phyloP scores from a whole-genome alignment of 2,329 filamentous ascomycete genomes.

The Aspergillus sp. region DNA sequence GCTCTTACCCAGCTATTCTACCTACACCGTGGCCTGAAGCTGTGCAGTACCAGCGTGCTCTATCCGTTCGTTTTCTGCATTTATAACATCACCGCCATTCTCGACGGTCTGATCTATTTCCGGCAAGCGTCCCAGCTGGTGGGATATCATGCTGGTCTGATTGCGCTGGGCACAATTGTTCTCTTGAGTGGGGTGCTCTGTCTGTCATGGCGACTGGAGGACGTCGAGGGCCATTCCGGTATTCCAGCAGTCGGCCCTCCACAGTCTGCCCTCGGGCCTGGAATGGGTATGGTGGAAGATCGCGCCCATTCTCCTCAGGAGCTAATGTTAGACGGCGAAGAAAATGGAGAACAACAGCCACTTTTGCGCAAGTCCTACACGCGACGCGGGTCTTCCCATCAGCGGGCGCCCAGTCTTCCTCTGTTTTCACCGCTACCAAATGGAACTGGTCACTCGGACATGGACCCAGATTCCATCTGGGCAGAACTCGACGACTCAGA shows the following conservation, averaged over 20 bases:
- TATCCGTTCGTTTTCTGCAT: slow-evolving; percentile 98
- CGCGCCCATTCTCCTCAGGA: slow-evolving; percentile 21
- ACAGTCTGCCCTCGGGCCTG: slow-evolving; percentile 65
- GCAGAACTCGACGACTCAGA: slow-evolving; percentile 73
- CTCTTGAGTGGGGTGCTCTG: slow-evolving; percentile 81
- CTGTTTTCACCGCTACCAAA: slow-evolving; percentile 23
- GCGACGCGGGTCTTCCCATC: slow-evolving; percentile 18
- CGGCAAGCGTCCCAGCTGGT: slow-evolving; percentile 74
- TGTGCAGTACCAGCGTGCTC: slow-evolving; percentile 89
- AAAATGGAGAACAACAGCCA: slow-evolving; percentile 31
- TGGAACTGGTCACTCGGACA: slow-evolving; percentile 45
- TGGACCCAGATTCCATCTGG: slow-evolving; percentile 74
- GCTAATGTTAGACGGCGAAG: slow-evolving; percentile 26
- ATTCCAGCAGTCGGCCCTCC: slow-evolving; percentile 42
- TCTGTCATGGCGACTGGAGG: slow-evolving; percentile 84
- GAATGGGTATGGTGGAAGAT: slow-evolving; percentile 66
- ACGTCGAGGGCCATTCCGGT: slow-evolving; percentile 36
- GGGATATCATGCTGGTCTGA: slow-evolving; percentile 58
- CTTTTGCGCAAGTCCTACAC: slow-evolving; percentile 22
- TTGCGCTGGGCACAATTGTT: slow-evolving; percentile 77
- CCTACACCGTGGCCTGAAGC: slow-evolving; percentile 82
- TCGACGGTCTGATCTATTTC: slow-evolving; percentile 96
- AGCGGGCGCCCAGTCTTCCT: slow-evolving; percentile 27
- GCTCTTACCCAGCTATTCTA: slow-evolving; percentile 91
- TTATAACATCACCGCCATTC: slow-evolving; percentile 97